phyloP scores from a whole-genome alignment of 2,329 filamentous ascomycete genomes.

The Aspergillus japonicus region DNA sequence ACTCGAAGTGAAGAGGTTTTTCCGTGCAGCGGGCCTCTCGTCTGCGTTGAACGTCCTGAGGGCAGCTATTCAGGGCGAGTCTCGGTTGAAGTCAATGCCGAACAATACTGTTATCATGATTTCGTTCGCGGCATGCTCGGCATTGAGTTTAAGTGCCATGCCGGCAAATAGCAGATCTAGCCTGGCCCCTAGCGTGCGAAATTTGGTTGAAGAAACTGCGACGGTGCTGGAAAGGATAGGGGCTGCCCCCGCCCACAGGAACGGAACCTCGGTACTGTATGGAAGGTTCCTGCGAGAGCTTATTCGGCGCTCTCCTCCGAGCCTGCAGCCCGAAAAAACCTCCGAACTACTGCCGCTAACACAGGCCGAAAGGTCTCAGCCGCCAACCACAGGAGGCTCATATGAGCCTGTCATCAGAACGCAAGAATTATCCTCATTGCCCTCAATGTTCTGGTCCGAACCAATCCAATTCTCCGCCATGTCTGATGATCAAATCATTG shows the following conservation, averaged over 20 bases:
- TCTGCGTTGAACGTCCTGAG: slow-evolving; percentile 73
- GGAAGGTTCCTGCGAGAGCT: slow-evolving; percentile 56
- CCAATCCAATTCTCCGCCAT: slow-evolving; percentile 65
- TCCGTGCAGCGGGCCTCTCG: slow-evolving; percentile 68
- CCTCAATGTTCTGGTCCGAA: slow-evolving; percentile 47
- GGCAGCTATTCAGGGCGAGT: slow-evolving; percentile 69
- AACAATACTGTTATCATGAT: slow-evolving; percentile 80
- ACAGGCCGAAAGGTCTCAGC: slow-evolving; percentile 15
- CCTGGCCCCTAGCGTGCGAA: slow-evolving; percentile 62
- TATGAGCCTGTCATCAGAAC: slow-evolving; percentile 24
- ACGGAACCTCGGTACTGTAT: slow-evolving; percentile 63
- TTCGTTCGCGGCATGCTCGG: slow-evolving; percentile 70
- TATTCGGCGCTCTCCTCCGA: slow-evolving; percentile 38
- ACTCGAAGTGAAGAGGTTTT: slow-evolving; percentile 68
- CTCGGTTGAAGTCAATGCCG: slow-evolving; percentile 69
- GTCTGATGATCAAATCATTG: slow-evolving; percentile 67
- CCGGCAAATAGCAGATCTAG: slow-evolving; percentile 56
- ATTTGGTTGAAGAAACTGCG: slow-evolving; percentile 66
- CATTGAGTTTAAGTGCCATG: slow-evolving; percentile 62
- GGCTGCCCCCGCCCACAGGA: slow-evolving; percentile 62
- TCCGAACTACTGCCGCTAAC: slow-evolving; percentile 12
- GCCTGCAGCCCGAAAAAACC: slow-evolving; percentile 17
- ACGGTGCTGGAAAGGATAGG: slow-evolving; percentile 69
- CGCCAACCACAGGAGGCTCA: slow-evolving; percentile 14
- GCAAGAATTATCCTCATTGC: slow-evolving; percentile 26